phyloP scores from a whole-genome alignment of 2,329 filamentous ascomycete genomes.

The Clonostachys rhizophaga region DNA sequence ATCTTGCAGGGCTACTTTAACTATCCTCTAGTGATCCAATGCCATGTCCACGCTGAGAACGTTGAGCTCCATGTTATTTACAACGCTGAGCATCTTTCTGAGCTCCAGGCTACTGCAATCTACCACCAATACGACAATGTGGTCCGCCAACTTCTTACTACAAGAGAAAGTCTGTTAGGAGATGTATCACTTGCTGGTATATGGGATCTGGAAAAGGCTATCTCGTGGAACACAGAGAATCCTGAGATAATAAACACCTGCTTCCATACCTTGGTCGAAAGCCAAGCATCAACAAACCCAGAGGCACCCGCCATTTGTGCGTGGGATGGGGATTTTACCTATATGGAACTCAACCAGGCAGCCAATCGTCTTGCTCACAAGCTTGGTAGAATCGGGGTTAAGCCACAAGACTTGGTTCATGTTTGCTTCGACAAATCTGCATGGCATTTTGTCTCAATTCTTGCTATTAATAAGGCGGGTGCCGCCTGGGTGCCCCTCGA shows the following conservation, averaged over 20 bases:
- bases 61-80: constrained; percentile 4
- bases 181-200: not conserved
- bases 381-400: not conserved
- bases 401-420: not conserved
- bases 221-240: not conserved
- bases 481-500: constrained; percentile 3
- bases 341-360: not conserved
- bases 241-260: not conserved
- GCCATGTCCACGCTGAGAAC: not conserved
- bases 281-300: not conserved
- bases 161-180: not conserved
- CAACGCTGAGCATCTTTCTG: not conserved
- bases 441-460: constrained; percentile 1
- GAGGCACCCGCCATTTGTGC: not conserved
- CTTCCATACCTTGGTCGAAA: not conserved
- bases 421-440: constrained; percentile 4
- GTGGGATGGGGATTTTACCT: constrained; percentile 25
- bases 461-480: constrained; percentile 3
- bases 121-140: constrained; percentile 2
- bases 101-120: not conserved
- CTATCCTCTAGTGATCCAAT: not conserved
- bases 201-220: not conserved
- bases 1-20: constrained; percentile 7
- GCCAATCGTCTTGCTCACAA: not conserved
- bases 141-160: constrained; percentile 1